Evolutionary conservation across 2,329 filamentous ascomycete genomes (phyloP).

Genomic region (Hymenotorrendiella dingleyae): DNA sequence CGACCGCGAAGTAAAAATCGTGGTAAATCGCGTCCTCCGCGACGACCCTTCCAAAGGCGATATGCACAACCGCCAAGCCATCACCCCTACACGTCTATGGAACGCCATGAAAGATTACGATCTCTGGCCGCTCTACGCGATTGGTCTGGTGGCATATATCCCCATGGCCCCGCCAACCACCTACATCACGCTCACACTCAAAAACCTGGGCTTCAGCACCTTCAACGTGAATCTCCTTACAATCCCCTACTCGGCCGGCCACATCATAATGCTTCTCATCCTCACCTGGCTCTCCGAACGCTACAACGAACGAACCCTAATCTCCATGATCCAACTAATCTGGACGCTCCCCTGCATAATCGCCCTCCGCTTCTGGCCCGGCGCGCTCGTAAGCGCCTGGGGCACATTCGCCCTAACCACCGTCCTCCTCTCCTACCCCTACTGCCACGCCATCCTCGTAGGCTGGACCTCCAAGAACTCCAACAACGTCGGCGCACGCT

Average conservation of each 20-base stretch:
- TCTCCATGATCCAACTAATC: constrained; percentile 32
- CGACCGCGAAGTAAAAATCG: constrained; percentile 60
- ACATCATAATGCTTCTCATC: constrained; percentile 39
- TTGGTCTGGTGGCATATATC: constrained; percentile 44
- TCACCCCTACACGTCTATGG: constrained; percentile 46
- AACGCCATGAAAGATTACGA: constrained; percentile 52
- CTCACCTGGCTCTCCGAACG: constrained; percentile 41
- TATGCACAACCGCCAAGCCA: constrained; percentile 55
- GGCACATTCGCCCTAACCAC: constrained; percentile 33
- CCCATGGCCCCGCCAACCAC: constrained; percentile 41
- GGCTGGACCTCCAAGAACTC: constrained; percentile 50
- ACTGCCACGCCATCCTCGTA: constrained; percentile 28
- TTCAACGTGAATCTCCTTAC: constrained; percentile 42
- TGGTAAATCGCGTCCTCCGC: constrained; percentile 54
- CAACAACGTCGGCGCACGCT: constrained; percentile 55
- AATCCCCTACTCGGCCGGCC: constrained; percentile 40
- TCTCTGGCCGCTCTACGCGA: constrained; percentile 47
- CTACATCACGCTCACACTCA: constrained; percentile 50
- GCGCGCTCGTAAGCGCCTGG: constrained; percentile 29
- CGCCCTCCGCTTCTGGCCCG: constrained; percentile 29
- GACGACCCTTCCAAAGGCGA: constrained; percentile 45
- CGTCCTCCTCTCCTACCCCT: constrained; percentile 24
- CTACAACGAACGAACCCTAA: constrained; percentile 34
- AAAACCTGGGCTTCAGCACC: constrained; percentile 24
- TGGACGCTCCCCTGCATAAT: constrained; percentile 38